phyloP scores from a whole-genome alignment of 352 stramenopile species.

The Globisporangium cylindrosporum region DNA sequence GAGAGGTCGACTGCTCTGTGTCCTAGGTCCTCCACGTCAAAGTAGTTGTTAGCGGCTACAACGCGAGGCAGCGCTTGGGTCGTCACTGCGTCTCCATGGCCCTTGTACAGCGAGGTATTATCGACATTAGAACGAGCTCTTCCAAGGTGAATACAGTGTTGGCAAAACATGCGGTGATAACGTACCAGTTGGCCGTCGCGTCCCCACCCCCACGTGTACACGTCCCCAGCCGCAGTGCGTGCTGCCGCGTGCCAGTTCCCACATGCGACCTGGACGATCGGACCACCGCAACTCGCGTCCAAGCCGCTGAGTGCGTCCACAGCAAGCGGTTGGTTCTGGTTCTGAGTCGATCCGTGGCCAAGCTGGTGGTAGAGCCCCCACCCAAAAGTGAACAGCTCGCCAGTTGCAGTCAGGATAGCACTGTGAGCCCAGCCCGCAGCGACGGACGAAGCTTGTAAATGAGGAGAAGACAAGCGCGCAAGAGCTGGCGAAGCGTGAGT shows the following conservation, averaged over 20 bases:
- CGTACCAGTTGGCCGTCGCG: conserved; percentile 67
- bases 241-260: conserved; percentile 76
- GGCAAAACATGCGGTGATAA: not conserved
- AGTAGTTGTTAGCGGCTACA: conserved; percentile 30
- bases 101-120: conserved; percentile 10
- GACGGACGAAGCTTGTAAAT: conserved; percentile 10
- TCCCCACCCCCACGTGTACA: conserved; percentile 83
- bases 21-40: conserved; percentile 19
- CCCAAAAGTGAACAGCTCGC: conserved; percentile 59
- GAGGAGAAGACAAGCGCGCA: conserved; percentile 5
- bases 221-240: conserved; percentile 51
- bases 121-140: not conserved
- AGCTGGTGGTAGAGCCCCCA: conserved; percentile 83
- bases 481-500: conserved; percentile 14
- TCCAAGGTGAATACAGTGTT: not conserved
- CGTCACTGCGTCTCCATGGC: conserved; percentile 13
- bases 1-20: conserved; percentile 34
- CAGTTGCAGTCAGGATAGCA: conserved; percentile 33
- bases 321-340: conserved; percentile 23
- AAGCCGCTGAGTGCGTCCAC: conserved; percentile 56
- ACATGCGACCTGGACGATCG: conserved; percentile 49
- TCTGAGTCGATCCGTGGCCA: conserved; percentile 47
- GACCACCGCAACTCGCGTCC: conserved; percentile 24
- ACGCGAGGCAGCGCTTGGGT: conserved; percentile 48
- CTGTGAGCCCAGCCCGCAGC: conserved; percentile 58